Conservation (phyloP, 2,329 filamentous ascomycete species). For the Pseudonectria foliicola region DNA sequence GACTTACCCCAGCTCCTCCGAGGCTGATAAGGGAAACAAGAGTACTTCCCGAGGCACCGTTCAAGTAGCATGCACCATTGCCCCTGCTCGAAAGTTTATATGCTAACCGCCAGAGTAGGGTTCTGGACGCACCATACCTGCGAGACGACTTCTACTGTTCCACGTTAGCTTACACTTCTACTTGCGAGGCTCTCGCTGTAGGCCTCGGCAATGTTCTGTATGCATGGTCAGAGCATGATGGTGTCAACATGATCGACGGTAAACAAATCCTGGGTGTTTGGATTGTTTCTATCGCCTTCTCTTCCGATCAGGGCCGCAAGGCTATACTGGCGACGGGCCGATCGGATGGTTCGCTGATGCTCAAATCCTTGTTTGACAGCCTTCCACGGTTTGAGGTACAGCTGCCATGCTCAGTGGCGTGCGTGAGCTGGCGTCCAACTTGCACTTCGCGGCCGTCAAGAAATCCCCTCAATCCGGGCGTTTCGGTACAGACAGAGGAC, state of each 20-base stretch:
- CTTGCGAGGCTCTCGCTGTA: slow-evolving; percentile 70
- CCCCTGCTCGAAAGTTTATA: slow-evolving; percentile 5
- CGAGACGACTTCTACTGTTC: slow-evolving; percentile 96
- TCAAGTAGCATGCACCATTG: slow-evolving; percentile 53
- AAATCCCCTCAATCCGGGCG: slow-evolving; percentile 38
- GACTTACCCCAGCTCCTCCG: slow-evolving; percentile 7
- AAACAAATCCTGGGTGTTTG: slow-evolving; percentile 28
- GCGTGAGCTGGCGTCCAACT: slow-evolving; percentile 71
- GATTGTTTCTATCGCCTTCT: slow-evolving; percentile 86
- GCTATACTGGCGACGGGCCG: slow-evolving; percentile 81
- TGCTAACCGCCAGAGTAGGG: slow-evolving; percentile 41
- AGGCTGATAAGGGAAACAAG: slow-evolving; percentile 18
- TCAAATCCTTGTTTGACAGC: slow-evolving; percentile 70
- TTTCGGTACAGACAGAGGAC: slow-evolving; percentile 65
- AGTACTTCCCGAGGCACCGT: slow-evolving; percentile 63
- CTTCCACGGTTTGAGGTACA: slow-evolving; percentile 67
- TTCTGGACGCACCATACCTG: slow-evolving; percentile 82
- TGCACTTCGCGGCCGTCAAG: slow-evolving; percentile 44
- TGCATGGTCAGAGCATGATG: slow-evolving; percentile 74
- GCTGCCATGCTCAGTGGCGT: slow-evolving; percentile 68
- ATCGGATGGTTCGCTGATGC: slow-evolving; percentile 65
- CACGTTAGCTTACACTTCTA: slow-evolving; percentile 74
- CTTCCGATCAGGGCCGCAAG: slow-evolving; percentile 65
- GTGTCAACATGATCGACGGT: slow-evolving; percentile 46
- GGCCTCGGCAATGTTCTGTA: slow-evolving; percentile 75